These are phyloP conservation scores for Catenaria anguillulae DNA, from an alignment of 371 early-diverging fungal species.

Conservation along the genomic window DNA sequence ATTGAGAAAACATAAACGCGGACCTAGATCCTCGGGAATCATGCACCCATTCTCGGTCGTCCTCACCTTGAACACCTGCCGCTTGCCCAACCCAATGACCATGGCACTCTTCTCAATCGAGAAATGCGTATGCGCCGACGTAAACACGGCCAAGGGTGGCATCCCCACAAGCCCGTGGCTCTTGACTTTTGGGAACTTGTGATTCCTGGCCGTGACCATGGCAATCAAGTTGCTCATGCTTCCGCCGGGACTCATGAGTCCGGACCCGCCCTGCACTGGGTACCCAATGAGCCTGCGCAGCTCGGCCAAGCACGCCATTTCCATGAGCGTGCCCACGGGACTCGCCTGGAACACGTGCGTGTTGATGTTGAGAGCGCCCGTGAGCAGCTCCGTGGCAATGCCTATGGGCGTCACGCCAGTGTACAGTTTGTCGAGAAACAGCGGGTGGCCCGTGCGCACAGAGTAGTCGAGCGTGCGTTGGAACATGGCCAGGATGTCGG, in stretches of 20 bases:
- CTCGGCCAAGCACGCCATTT: conserved; percentile 39
- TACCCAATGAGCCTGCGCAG: conserved; percentile 33
- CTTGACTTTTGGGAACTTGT: conserved; percentile 46
- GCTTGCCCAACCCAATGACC: conserved; percentile 55
- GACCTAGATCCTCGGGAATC: conserved; percentile 41
- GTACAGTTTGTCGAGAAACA: conserved; percentile 75
- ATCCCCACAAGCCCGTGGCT: conserved; percentile 13
- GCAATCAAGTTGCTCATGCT: conserved; percentile 65
- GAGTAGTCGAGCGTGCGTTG: conserved; percentile 18
- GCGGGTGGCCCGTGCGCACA: conserved; percentile 54
- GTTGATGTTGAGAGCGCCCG: conserved; percentile 62
- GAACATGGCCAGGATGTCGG: conserved; percentile 33
- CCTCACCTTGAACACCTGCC: conserved; percentile 50
- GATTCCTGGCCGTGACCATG: conserved; percentile 60
- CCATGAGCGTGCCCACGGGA: conserved; percentile 60
- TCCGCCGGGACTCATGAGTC: conserved; percentile 67
- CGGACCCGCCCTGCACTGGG: conserved; percentile 30
- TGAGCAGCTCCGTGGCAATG: conserved; percentile 56
- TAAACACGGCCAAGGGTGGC: conserved; percentile 42
- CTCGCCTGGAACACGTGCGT: conserved; percentile 64
- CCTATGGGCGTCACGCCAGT: conserved; percentile 50
- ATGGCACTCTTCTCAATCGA: conserved; percentile 62
- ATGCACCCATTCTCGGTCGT: conserved; percentile 49
- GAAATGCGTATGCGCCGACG: conserved; percentile 61
- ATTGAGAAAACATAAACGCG: not conserved